Evolutionary conservation across 2,329 filamentous ascomycete species (phyloP).

Genomic region (Emergomyces pasteurianus): DNA sequence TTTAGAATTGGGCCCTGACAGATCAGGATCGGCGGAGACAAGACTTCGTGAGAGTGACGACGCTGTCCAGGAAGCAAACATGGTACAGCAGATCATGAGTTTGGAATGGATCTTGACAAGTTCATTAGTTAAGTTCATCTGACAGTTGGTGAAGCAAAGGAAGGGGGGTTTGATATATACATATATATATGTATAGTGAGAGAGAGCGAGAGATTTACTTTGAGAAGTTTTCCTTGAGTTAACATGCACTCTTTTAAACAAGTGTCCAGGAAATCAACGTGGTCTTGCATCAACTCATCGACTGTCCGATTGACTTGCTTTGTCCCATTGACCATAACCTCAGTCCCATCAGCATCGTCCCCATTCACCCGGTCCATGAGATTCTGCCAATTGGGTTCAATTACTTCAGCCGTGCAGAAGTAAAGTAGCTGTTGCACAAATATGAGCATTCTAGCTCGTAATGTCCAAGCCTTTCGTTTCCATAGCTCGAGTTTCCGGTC

Average conservation of each 20-base stretch:
- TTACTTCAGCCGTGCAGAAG: slow-evolving; percentile 93
- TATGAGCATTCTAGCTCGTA: slow-evolving; percentile 87
- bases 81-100: slow-evolving; percentile 86
- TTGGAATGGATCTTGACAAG: slow-evolving; percentile 80
- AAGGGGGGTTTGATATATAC: background rate
- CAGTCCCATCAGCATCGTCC: slow-evolving; percentile 34
- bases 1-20: slow-evolving; percentile 31
- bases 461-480: slow-evolving; percentile 85
- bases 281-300: slow-evolving; percentile 96
- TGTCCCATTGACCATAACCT: slow-evolving; percentile 26
- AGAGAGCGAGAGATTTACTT: slow-evolving; percentile 44
- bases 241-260: slow-evolving; percentile 99
- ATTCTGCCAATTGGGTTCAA: slow-evolving; percentile 92
- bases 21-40: slow-evolving; percentile 68
- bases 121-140: slow-evolving; percentile 5
- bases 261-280: slow-evolving; percentile 95
- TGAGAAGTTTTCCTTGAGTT: slow-evolving; percentile 86
- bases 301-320: slow-evolving; percentile 62
- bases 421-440: slow-evolving; percentile 96
- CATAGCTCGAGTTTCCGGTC: slow-evolving; percentile 68
- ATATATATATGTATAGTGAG: too few species aligned
- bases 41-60: slow-evolving; percentile 76
- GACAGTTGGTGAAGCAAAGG: background rate
- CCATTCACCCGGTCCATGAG: slow-evolving; percentile 76
- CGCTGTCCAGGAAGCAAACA: slow-evolving; percentile 77